Evolutionary conservation across 768 basidiomycete genomes (phyloP).

Genomic region (Mycena crocata): DNA sequence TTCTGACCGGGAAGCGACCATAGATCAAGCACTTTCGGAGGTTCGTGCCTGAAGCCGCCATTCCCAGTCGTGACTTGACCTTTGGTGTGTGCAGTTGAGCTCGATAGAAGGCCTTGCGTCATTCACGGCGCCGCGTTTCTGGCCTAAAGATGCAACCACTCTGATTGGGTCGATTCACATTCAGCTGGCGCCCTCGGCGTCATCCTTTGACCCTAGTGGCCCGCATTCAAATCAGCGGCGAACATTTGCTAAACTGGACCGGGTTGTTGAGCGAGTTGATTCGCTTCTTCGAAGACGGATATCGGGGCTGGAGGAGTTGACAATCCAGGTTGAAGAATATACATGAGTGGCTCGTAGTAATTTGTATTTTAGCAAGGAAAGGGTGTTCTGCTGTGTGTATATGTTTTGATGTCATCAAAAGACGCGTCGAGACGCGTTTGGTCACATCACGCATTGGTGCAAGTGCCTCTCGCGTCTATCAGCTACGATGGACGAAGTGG

Average conservation of each 20-base stretch:
- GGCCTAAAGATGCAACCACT: constrained; percentile 92
- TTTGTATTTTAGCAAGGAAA: constrained; percentile 31
- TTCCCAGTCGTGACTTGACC: constrained; percentile 41
- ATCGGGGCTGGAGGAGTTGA: constrained; percentile 86
- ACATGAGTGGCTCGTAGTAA: constrained; percentile 9
- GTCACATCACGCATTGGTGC: too few relatives aligned
- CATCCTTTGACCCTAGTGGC: constrained; percentile 65
- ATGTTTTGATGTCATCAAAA: too few relatives aligned
- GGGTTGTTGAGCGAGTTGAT: constrained; percentile 83
- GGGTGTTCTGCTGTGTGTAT: too few relatives aligned
- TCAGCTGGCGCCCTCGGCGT: constrained; percentile 76
- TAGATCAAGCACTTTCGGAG: constrained; percentile 72
- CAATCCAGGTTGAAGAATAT: constrained; percentile 82
- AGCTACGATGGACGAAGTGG: constrained; percentile 60
- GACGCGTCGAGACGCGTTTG: too few relatives aligned
- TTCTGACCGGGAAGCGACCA: constrained; percentile 65
- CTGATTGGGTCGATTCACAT: constrained; percentile 94
- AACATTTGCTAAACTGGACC: constrained; percentile 73
- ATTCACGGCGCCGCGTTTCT: constrained; percentile 87
- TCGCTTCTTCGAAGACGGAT: constrained; percentile 77
- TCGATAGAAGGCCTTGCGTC: constrained; percentile 84
- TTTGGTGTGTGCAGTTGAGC: constrained; percentile 63
- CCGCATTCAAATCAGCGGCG: constrained; percentile 60
- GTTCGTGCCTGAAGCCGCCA: constrained; percentile 58
- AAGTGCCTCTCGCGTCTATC: too few relatives aligned